These are phyloP conservation scores for Pythium aristosporum DNA, from an alignment of 352 stramenopile species.

Conservation along the genomic window DNA sequence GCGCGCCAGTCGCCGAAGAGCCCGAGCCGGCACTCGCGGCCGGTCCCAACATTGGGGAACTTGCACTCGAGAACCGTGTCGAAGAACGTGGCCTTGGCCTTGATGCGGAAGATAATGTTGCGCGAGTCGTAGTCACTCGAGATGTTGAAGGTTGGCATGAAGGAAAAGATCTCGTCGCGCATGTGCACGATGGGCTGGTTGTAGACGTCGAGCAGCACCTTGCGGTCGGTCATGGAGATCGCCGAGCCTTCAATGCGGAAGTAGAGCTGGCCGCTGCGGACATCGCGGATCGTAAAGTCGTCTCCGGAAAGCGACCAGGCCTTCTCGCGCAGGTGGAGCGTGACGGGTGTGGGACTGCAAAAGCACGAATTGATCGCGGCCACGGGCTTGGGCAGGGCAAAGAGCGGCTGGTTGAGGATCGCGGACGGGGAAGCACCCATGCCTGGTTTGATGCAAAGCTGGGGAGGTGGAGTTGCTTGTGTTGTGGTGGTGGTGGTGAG, in stretches of 20 bases:
- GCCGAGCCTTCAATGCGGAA: conserved; percentile 29
- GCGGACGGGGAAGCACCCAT: conserved; percentile 8
- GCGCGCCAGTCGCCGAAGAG: conserved; percentile 29
- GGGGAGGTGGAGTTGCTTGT: not conserved
- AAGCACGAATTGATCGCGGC: conserved; percentile 19
- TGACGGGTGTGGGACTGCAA: conserved; percentile 16
- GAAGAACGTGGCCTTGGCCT: conserved; percentile 24
- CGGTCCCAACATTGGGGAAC: conserved; percentile 24
- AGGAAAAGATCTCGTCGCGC: conserved; percentile 20
- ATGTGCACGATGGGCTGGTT: conserved; percentile 26
- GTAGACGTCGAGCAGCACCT: conserved; percentile 28
- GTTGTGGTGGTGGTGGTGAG: not conserved
- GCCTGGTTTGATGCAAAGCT: not conserved
- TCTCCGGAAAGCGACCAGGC: conserved; percentile 28
- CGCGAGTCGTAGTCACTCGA: conserved; percentile 15
- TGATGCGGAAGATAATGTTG: conserved; percentile 20
- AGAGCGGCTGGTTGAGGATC: conserved; percentile 14
- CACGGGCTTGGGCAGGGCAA: conserved; percentile 10
- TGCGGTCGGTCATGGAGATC: conserved; percentile 25
- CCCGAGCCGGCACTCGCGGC: conserved; percentile 17
- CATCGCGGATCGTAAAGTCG: conserved; percentile 32
- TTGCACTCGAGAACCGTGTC: conserved; percentile 20
- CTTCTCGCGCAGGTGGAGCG: conserved; percentile 31
- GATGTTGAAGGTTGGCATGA: conserved; percentile 25
- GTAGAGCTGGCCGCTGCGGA: conserved; percentile 9